A percentile compares a stretch with the other conserved stretches of the same genome.
phyloP scores from a whole-genome alignment of 148 eudicot genomes.

The Mesembryanthemum crystallinum region DNA sequence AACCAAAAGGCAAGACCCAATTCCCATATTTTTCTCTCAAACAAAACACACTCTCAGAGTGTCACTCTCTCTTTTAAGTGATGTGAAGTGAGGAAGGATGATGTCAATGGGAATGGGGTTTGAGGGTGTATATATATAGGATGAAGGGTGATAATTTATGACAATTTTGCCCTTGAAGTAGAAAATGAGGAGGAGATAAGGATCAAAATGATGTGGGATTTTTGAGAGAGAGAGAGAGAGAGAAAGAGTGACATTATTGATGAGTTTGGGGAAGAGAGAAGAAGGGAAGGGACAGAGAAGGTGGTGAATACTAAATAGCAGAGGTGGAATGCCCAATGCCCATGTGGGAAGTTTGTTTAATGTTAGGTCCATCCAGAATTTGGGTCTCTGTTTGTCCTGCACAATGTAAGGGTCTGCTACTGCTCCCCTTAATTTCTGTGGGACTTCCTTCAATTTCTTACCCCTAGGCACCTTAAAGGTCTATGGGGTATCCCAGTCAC shows the following conservation, averaged over 20 bases:
- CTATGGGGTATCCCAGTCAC: too few species aligned
- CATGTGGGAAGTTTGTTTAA: slow-evolving; percentile 29
- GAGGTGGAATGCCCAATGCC: too few species aligned
- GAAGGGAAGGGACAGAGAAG: slow-evolving; percentile 16
- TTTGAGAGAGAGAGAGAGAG: background rate
- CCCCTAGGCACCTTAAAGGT: too few species aligned
- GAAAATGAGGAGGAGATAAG: slow-evolving; percentile 12
- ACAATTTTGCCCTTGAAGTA: slow-evolving; percentile 17
- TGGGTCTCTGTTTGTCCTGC: slow-evolving; percentile 22
- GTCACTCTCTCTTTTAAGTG: background rate
- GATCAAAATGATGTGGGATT: background rate
- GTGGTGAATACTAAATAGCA: slow-evolving; percentile 16
- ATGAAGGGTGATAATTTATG: slow-evolving; percentile 4
- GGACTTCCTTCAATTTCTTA: background rate
- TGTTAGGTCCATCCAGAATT: slow-evolving; percentile 26
- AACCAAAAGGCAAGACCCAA: slow-evolving; percentile 20
- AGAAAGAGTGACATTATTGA: slow-evolving; percentile 18
- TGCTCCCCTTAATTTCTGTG: slow-evolving; percentile 14
- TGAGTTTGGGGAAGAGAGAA: background rate
- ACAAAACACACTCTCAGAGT: too few species aligned
- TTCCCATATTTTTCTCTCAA: slow-evolving; percentile 16
- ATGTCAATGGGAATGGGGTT: background rate
- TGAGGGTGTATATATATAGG: slow-evolving; percentile 13
- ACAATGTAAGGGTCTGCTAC: slow-evolving; percentile 17
- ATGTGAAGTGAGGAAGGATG: slow-evolving; percentile 18